phyloP scores from a whole-genome alignment of 2,329 filamentous ascomycete species.

The Pestalotiopsis sp. region DNA sequence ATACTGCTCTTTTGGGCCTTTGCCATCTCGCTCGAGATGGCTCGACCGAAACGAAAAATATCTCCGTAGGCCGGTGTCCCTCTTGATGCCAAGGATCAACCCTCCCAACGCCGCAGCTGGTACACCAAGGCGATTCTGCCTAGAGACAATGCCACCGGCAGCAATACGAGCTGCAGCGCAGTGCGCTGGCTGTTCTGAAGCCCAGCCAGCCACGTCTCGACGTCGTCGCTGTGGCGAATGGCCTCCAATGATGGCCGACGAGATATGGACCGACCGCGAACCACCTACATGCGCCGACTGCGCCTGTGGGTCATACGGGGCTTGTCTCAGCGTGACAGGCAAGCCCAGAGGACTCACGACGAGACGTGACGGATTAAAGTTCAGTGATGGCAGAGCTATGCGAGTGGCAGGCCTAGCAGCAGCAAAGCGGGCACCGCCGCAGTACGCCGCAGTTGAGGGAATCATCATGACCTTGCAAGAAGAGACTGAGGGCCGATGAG shows the following conservation, averaged over 20 bases:
- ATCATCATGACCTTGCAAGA: neutral
- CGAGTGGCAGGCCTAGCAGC: neutral
- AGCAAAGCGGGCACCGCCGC: neutral
- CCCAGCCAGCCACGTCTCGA: neutral
- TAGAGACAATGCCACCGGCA: neutral
- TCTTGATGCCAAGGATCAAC: neutral
- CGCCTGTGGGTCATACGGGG: neutral
- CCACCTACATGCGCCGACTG: neutral
- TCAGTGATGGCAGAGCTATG: conserved; percentile 1
- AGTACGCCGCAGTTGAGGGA: neutral
- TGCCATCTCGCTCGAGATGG: neutral
- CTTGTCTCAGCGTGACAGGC: conserved; percentile 3
- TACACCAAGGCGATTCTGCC: neutral
- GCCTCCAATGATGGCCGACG: neutral
- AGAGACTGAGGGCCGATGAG: conserved; percentile 13
- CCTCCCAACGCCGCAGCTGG: neutral
- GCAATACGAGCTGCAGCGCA: neutral
- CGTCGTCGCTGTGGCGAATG: neutral
- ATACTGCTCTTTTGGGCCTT: conserved; percentile 10
- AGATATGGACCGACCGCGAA: neutral
- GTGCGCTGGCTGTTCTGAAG: neutral
- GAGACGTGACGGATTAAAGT: neutral
- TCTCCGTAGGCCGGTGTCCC: neutral
- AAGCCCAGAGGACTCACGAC: too few relatives aligned
- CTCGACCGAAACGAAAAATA: conserved; percentile 8